A percentile compares a stretch with the other conserved stretches of the same genome.
Conservation (phyloP, 305 asterid genomes). For the Fraxinus latifolia region DNA sequence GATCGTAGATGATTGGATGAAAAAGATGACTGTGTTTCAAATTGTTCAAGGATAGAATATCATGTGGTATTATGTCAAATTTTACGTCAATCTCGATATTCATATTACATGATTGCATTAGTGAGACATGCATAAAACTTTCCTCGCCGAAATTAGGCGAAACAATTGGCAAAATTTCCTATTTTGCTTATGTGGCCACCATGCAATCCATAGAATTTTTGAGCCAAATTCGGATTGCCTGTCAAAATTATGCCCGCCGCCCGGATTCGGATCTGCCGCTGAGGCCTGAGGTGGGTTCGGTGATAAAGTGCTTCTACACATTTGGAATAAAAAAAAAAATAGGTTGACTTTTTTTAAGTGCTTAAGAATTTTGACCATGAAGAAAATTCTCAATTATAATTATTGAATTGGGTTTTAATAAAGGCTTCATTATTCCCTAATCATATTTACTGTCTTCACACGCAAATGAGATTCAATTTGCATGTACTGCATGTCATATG, state of each 20-base stretch:
- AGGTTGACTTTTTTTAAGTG: conserved; percentile 25
- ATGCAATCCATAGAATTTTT: background rate
- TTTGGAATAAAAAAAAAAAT: background rate
- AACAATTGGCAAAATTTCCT: background rate
- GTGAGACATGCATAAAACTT: too few relatives aligned
- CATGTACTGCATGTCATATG: conserved; percentile 13
- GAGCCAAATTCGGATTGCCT: conserved; percentile 12
- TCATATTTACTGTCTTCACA: background rate
- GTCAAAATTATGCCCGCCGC: too few relatives aligned
- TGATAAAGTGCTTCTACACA: too few relatives aligned
- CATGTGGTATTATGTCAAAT: too few relatives aligned
- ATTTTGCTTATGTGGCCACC: background rate
- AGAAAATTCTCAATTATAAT: background rate
- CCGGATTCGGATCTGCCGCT: background rate
- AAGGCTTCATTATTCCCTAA: conserved; percentile 5
- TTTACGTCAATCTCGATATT: too few relatives aligned
- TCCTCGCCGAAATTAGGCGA: background rate
- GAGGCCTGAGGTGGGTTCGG: background rate
- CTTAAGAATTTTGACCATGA: conserved; percentile 25
- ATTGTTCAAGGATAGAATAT: too few relatives aligned
- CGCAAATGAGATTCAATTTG: conserved; percentile 19
- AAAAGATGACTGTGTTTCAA: too few relatives aligned
- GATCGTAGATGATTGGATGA: too few relatives aligned
- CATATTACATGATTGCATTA: too few relatives aligned
- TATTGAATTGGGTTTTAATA: background rate